Evolutionary conservation across 1,139 yeast genomes (phyloP).

Genomic region (Protomyces lactucae-debilis): DNA sequence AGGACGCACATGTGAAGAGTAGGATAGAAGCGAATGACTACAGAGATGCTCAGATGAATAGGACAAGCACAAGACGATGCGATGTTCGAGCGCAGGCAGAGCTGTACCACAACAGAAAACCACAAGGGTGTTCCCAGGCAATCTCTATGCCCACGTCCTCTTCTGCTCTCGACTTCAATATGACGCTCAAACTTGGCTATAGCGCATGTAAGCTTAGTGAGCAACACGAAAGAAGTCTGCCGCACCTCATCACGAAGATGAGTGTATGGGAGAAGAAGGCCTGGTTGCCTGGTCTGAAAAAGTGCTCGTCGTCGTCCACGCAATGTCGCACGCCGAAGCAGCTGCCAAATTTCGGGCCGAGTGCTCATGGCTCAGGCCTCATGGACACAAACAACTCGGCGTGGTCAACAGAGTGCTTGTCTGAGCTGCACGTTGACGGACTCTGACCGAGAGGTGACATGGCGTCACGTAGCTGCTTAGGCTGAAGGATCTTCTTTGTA

Average conservation of each 20-base stretch:
- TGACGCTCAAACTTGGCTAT: constrained; percentile 27
- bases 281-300: background rate
- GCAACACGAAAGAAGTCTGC: constrained; percentile 28
- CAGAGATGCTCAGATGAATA: too few relatives aligned
- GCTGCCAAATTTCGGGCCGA: too few relatives aligned
- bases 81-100: constrained; percentile 28
- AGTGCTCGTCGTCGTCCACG: background rate
- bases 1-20: too few relatives aligned
- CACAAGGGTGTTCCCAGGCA: constrained; percentile 1
- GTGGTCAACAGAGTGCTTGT: too few relatives aligned
- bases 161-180: constrained; percentile 27
- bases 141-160: constrained; percentile 24
- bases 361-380: too few relatives aligned
- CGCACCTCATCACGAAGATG: constrained; percentile 17
- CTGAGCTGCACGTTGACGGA: too few relatives aligned
- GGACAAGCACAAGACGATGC: background rate
- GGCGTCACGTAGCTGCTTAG: too few relatives aligned
- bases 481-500: too few relatives aligned
- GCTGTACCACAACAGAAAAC: background rate
- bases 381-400: too few relatives aligned
- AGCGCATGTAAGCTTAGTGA: constrained; percentile 14
- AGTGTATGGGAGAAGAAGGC: background rate
- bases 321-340: background rate
- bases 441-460: too few relatives aligned
- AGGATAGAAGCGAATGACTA: too few relatives aligned